Percentiles rank a stretch among this genome's conserved stretches.
Conservation (phyloP, 768 basidiomycete species). For the Phanerodontia chrysosporium region DNA sequence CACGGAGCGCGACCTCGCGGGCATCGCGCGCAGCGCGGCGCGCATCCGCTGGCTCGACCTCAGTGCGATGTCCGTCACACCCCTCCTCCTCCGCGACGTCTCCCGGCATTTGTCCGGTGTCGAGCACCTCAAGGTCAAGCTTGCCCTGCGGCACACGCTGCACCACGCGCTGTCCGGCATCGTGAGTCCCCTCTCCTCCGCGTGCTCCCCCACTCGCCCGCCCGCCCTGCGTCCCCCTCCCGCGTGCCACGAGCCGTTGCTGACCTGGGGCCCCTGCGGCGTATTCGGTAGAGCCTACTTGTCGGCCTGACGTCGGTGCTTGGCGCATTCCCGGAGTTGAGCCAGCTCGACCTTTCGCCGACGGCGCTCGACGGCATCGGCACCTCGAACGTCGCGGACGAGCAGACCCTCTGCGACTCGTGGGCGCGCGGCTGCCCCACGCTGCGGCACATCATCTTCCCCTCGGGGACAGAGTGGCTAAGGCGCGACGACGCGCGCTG, state of each 20-base stretch:
- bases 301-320: constrained; percentile 58
- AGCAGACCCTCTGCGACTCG: constrained; percentile 46
- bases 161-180: constrained; percentile 62
- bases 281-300: constrained; percentile 43
- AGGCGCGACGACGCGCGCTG: constrained; percentile 31
- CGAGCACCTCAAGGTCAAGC: constrained; percentile 48
- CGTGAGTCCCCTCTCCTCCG: constrained; percentile 37
- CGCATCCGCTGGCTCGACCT: constrained; percentile 56
- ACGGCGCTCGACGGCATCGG: constrained; percentile 47
- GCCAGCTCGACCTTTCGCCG: constrained; percentile 56
- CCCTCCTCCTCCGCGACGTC: constrained; percentile 50
- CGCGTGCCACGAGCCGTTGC: not conserved
- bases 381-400: constrained; percentile 38
- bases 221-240: not conserved
- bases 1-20: constrained; percentile 46
- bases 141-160: constrained; percentile 62
- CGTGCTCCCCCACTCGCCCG: not conserved
- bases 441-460: constrained; percentile 51
- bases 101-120: constrained; percentile 47
- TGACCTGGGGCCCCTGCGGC: not conserved
- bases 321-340: constrained; percentile 43
- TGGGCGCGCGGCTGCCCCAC: constrained; percentile 54
- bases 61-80: constrained; percentile 55
- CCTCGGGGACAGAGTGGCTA: constrained; percentile 51
- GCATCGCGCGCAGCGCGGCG: constrained; percentile 43